Evolutionary conservation across 345 rosid species (phyloP).

Genomic region (Linum trigynum): DNA sequence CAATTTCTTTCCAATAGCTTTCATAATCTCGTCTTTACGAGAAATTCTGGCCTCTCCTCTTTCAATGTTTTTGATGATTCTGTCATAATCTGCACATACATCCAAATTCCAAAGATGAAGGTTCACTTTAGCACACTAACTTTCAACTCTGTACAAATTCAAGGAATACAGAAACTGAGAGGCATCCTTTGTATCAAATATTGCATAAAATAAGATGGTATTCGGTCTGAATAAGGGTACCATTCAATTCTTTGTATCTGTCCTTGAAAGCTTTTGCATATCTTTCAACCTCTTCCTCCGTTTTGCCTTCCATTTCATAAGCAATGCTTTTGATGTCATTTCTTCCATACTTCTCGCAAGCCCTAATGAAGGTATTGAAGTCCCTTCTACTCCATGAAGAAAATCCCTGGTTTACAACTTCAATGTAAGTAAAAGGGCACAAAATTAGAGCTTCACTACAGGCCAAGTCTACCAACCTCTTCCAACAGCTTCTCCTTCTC

Average conservation of each 20-base stretch:
- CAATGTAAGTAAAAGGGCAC: constrained; percentile 12
- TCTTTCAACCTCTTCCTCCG: constrained; percentile 87
- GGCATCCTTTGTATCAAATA: too few species aligned
- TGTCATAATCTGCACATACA: constrained; percentile 59
- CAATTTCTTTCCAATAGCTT: constrained; percentile 93
- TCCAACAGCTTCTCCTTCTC: constrained; percentile 85
- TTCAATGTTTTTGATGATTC: constrained; percentile 95
- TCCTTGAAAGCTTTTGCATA: constrained; percentile 81
- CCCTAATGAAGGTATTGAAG: constrained; percentile 77
- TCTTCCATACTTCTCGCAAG: constrained; percentile 97
- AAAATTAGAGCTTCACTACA: constrained; percentile 12
- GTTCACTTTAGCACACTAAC: background rate
- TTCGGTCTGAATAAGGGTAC: constrained; percentile 20
- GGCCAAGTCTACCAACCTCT: constrained; percentile 43
- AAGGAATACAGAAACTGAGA: too few species aligned
- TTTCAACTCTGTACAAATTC: too few species aligned
- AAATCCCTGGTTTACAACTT: constrained; percentile 53
- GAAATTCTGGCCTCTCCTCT: constrained; percentile 94
- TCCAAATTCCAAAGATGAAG: constrained; percentile 3
- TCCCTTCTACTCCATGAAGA: constrained; percentile 95
- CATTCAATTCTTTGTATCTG: constrained; percentile 82
- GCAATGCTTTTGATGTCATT: constrained; percentile 73
- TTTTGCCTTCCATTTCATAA: constrained; percentile 92
- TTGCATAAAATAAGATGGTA: background rate
- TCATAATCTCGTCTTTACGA: constrained; percentile 97